Evolutionary conservation across 2,329 filamentous ascomycete species (phyloP).

Genomic region (Trichoderma endophyticum): DNA sequence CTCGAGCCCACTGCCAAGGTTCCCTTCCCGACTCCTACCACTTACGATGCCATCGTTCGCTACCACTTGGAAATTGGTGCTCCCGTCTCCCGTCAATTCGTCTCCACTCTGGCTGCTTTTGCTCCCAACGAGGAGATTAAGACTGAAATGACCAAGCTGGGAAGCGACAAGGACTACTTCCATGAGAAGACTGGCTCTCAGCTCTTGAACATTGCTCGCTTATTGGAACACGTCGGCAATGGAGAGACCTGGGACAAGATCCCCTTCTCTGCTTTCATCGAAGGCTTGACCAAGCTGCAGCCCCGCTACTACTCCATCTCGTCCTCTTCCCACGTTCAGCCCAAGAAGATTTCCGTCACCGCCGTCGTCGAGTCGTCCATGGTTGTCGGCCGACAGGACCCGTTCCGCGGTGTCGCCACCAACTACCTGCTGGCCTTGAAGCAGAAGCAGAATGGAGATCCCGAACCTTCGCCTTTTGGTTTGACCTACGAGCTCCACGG

Average conservation of each 20-base stretch:
- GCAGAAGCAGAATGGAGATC: conserved; percentile 91
- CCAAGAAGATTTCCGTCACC: conserved; percentile 91
- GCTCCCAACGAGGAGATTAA: conserved; percentile 81
- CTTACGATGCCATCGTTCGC: conserved; percentile 86
- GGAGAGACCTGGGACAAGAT: conserved; percentile 77
- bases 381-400: conserved; percentile 73
- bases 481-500: conserved; percentile 83
- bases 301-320: conserved; percentile 99
- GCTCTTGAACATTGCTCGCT: conserved; percentile 85
- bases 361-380: conserved; percentile 85
- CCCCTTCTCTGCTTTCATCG: conserved; percentile 92
- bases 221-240: conserved; percentile 69
- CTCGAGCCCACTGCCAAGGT: conserved; percentile 95
- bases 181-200: conserved; percentile 76
- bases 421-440: conserved; percentile 95
- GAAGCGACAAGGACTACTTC: conserved; percentile 94
- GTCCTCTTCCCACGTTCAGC: conserved; percentile 90
- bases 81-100: conserved; percentile 92
- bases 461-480: conserved; percentile 76
- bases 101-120: conserved; percentile 83
- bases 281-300: conserved; percentile 91
- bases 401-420: conserved; percentile 89
- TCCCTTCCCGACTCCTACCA: conserved; percentile 94
- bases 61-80: conserved; percentile 98
- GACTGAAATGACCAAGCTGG: conserved; percentile 82